phyloP scores from a whole-genome alignment of 106 monocot genomes.

The Vanilla planifolia region DNA sequence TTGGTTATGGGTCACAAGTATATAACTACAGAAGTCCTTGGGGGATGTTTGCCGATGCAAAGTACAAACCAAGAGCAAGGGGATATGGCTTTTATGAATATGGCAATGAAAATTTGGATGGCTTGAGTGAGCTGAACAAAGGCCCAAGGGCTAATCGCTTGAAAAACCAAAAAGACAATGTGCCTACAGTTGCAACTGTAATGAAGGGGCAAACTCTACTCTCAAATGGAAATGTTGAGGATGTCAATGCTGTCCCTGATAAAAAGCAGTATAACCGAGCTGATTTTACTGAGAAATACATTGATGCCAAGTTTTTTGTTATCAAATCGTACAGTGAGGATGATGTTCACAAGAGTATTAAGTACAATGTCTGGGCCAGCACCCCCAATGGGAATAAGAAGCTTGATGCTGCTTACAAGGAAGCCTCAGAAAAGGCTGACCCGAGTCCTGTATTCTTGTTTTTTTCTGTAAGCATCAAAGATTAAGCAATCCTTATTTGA shows the following conservation, averaged over 20 bases:
- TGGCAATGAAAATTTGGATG: constrained; percentile 58
- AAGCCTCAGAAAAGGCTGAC: constrained; percentile 45
- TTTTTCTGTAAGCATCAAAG: constrained; percentile 58
- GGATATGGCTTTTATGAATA: constrained; percentile 37
- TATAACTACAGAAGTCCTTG: constrained; percentile 45
- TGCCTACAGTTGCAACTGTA: constrained; percentile 28
- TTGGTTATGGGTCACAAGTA: constrained; percentile 38
- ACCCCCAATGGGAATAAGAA: constrained; percentile 86
- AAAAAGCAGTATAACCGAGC: constrained; percentile 52
- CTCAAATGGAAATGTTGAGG: constrained; percentile 21
- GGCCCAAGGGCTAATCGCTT: constrained; percentile 66
- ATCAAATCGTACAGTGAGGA: constrained; percentile 97
- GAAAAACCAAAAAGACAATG: constrained; percentile 38
- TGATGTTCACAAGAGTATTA: constrained; percentile 92
- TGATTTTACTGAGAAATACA: constrained; percentile 52
- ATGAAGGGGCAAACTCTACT: constrained; percentile 49
- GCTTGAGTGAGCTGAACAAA: constrained; percentile 68
- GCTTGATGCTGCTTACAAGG: constrained; percentile 70
- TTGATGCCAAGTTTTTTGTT: constrained; percentile 73
- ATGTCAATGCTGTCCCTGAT: constrained; percentile 29
- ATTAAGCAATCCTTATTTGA: neutral
- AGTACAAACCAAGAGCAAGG: constrained; percentile 41
- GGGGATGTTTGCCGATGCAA: constrained; percentile 29
- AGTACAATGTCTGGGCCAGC: constrained; percentile 90
- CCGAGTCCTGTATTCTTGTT: constrained; percentile 78